Conservation (phyloP, 177 flowering plant genomes). For the Vitis hybrid region DNA sequence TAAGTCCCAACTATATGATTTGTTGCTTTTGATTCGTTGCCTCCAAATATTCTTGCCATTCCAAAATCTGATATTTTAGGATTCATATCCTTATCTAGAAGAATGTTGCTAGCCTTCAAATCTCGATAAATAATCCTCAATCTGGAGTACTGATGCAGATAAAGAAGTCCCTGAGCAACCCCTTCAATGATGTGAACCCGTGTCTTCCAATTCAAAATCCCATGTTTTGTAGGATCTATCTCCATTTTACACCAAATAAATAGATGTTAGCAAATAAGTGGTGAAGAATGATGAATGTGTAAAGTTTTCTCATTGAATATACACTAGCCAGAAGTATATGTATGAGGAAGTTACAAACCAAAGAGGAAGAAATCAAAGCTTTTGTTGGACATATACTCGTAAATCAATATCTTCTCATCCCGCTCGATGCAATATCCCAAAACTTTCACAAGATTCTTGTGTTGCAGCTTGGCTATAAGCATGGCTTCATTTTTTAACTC, state of each 20-base stretch:
- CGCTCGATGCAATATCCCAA: too few relatives aligned
- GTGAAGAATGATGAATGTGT: too few relatives aligned
- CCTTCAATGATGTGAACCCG: constrained; percentile 33
- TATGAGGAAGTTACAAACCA: too few relatives aligned
- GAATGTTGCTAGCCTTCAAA: neutral
- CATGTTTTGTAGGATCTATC: constrained; percentile 23
- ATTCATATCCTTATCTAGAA: constrained; percentile 33
- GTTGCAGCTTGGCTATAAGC: too few relatives aligned
- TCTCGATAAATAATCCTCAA: constrained; percentile 28
- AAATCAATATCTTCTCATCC: too few relatives aligned
- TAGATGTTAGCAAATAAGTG: too few relatives aligned
- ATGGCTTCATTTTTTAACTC: neutral
- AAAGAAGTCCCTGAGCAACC: constrained; percentile 41
- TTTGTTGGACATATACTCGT: neutral
- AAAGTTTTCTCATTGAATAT: too few relatives aligned
- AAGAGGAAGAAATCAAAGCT: too few relatives aligned
- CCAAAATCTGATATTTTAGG: constrained; percentile 56
- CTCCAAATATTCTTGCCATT: constrained; percentile 38
- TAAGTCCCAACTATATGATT: too few relatives aligned
- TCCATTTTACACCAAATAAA: too few relatives aligned
- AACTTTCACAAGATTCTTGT: too few relatives aligned
- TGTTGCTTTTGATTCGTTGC: neutral
- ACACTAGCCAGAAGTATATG: too few relatives aligned
- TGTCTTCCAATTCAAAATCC: constrained; percentile 28
- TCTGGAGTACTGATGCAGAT: constrained; percentile 47